phyloP scores from a whole-genome alignment of 176 grass and related monocot species.

The Ensete ventricosum region DNA sequence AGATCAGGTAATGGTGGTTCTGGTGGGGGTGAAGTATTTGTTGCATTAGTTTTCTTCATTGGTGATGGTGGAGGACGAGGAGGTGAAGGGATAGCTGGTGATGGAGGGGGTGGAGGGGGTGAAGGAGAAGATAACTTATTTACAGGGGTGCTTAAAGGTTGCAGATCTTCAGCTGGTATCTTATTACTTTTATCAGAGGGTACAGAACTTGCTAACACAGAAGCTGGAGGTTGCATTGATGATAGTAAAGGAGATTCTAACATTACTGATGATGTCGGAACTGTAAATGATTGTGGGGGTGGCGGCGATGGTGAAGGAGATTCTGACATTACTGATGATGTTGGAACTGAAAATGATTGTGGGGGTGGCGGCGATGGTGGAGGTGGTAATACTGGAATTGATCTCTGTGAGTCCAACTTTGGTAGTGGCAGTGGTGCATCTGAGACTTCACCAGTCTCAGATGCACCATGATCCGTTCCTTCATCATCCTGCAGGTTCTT shows the following conservation, averaged over 20 bases:
- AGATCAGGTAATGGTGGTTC: slow-evolving; percentile 22
- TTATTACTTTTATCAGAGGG: background rate
- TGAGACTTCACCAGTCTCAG: slow-evolving; percentile 17
- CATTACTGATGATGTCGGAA: background rate
- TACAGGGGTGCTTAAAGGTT: background rate
- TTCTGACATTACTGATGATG: background rate
- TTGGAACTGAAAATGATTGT: background rate
- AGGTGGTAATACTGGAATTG: slow-evolving; percentile 14
- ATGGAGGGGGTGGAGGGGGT: background rate
- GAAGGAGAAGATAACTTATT: background rate
- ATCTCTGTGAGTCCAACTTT: slow-evolving; percentile 19
- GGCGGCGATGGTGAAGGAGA: background rate
- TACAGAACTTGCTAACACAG: slow-evolving; percentile 20
- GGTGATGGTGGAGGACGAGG: slow-evolving; percentile 25
- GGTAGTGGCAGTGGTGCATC: slow-evolving; percentile 20
- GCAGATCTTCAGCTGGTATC: background rate
- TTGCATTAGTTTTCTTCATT: slow-evolving; percentile 15
- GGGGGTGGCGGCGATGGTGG: background rate
- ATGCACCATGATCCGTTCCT: slow-evolving; percentile 19
- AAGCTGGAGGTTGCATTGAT: background rate
- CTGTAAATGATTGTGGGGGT: slow-evolving; percentile 5
- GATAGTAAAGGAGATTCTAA: background rate
- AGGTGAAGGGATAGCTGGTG: slow-evolving; percentile 13
- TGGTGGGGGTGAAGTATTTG: background rate
- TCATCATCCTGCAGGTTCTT: slow-evolving; percentile 30